Evolutionary conservation across 495 filamentous ascomycete genomes (phyloP), one percentile per base, ranked within the genome.

Genomic region (Tuber magnatum): DNA sequence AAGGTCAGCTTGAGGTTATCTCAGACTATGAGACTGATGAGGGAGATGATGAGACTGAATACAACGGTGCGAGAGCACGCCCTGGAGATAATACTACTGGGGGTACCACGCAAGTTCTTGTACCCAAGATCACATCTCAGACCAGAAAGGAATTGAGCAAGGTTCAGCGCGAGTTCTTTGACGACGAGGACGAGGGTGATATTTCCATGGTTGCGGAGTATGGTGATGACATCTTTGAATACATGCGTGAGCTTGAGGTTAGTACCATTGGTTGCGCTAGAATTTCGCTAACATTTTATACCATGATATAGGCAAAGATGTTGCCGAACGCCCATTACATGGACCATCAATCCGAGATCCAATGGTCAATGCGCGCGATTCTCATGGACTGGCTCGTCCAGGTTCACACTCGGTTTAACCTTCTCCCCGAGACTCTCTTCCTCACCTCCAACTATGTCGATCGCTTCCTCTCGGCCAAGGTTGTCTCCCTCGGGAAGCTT

Each of bases 191-290:
- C 81, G 86, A 87, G 38, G 96, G 90, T 86, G 95, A 99, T 82
- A 92, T 94, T n/a, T 97, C 92, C 81, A 97, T 99, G 96, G 95
- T 99, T 44, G 91, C 94, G 24, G 94, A 98, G 82, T 99, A 99
- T 81, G 90, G 90, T 70, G 91, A 95, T 7, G 95, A 99, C 82
- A 99, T 99, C 76, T 98, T 97, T 80, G 85, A 88, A 12, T 97
- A 98, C 84, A 92, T 98, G 91, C 88, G 88, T 74, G 86, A 91
- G 70, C 89, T 97, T 70, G 95, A 99, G 92, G 94, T 97, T 87
- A 85, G 88, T 82, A 35, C 51, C 71, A 46, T 70, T 20, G 56
- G 40, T 72, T 71, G 46, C 76, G 74, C 71, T 73, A 22, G 76
- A 38, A 39, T 48, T 61, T 46, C 61, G 72, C 39, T 71, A n/a